A percentile compares a stretch with the other conserved stretches of the same genome.
Conservation (phyloP, 306 rosid species). For the Dryas alaskensis region DNA sequence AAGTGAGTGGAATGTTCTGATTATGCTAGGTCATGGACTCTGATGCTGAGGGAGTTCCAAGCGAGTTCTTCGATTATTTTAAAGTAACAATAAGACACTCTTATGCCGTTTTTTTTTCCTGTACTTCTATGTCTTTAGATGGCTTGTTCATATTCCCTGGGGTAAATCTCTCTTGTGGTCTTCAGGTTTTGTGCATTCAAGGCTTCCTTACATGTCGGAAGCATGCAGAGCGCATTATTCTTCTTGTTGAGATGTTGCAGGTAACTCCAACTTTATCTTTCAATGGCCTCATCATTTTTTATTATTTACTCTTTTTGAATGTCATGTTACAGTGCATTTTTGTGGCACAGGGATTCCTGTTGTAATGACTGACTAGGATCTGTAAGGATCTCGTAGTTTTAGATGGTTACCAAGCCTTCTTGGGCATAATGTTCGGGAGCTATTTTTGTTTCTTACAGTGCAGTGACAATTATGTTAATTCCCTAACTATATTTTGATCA, state of each 20-base stretch:
- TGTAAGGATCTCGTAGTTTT: no score
- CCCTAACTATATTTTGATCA: no score
- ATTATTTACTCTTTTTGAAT: background rate
- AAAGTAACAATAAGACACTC: constrained; percentile 51
- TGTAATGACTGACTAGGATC: background rate
- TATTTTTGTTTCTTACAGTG: no score
- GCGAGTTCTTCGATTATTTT: constrained; percentile 98
- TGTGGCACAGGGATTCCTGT: background rate
- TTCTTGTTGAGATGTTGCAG: constrained; percentile 99
- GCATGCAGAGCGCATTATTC: constrained; percentile 98
- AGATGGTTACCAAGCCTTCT: no score
- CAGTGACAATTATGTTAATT: no score
- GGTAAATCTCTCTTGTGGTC: constrained; percentile 24
- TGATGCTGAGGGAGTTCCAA: constrained; percentile 98
- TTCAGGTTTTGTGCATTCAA: constrained; percentile 98
- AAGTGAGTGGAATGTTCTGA: constrained; percentile 21
- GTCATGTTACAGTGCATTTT: background rate
- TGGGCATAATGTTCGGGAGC: no score
- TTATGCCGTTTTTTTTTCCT: constrained; percentile 6
- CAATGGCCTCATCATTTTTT: background rate
- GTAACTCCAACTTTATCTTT: constrained; percentile 43
- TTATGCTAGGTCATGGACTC: constrained; percentile 95
- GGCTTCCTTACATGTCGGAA: constrained; percentile 99
- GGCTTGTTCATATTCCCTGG: constrained; percentile 8
- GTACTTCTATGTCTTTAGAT: constrained; percentile 11